A percentile compares a stretch with the other conserved stretches of the same genome.
Evolutionary conservation across 1,284 basidiomycete species (phyloP).

Genomic region (Neolentinus lepideus): DNA sequence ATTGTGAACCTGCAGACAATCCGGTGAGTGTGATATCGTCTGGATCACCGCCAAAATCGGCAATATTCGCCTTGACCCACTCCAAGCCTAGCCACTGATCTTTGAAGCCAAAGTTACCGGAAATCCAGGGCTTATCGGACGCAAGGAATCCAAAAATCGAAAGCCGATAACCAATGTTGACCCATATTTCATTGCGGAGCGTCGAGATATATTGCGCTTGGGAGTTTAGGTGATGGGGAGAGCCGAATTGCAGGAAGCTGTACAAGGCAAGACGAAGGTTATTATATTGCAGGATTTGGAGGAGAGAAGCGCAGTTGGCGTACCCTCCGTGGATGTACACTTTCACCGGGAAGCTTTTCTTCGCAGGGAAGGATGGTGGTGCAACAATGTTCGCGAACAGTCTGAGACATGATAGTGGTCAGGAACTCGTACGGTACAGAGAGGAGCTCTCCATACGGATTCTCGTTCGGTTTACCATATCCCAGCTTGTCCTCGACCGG

Average conservation of each 20-base stretch:
- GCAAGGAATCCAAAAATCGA: constrained; percentile 73
- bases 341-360: constrained; percentile 51
- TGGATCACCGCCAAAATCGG: constrained; percentile 52
- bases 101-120: constrained; percentile 76
- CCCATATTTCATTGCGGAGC: constrained; percentile 59
- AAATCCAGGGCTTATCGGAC: constrained; percentile 45
- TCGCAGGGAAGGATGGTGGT: constrained; percentile 48
- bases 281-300: too few relatives aligned
- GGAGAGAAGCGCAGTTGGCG: too few relatives aligned
- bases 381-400: constrained; percentile 64
- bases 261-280: too few relatives aligned
- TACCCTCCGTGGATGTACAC: constrained; percentile 75
- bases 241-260: constrained; percentile 78
- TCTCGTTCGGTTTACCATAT: constrained; percentile 59
- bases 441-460: constrained; percentile 38
- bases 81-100: constrained; percentile 62
- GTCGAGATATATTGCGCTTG: constrained; percentile 66
- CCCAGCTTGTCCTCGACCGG: constrained; percentile 53
- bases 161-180: constrained; percentile 66
- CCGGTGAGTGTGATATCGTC: constrained; percentile 56
- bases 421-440: neutral
- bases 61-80: constrained; percentile 57
- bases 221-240: constrained; percentile 45
- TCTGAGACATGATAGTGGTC: constrained; percentile 21
- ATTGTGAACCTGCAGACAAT: constrained; percentile 70